These are phyloP conservation scores for Lactarius hatsudake DNA, from an alignment of 768 basidiomycete species.

Conservation along the genomic window DNA sequence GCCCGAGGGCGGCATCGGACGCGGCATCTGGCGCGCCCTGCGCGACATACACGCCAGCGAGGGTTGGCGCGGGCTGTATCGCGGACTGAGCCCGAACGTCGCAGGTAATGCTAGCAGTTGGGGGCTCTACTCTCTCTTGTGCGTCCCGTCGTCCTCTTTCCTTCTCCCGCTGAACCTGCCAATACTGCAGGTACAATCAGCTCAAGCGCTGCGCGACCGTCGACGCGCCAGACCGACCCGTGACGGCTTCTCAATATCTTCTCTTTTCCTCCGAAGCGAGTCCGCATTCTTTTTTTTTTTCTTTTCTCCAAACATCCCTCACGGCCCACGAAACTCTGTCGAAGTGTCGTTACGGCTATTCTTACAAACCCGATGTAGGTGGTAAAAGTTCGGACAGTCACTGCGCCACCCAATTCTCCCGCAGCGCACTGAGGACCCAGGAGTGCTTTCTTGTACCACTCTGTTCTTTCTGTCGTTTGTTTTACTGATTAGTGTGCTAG, in stretches of 20 bases:
- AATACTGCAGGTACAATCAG: conserved; percentile 77
- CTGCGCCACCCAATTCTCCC: too few relatives aligned
- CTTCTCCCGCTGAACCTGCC: not conserved
- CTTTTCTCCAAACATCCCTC: not conserved
- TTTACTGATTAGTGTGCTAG: conserved; percentile 34
- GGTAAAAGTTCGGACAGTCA: conserved; percentile 28
- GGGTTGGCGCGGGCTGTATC: conserved; percentile 85
- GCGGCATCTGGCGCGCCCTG: conserved; percentile 74
- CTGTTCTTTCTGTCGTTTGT: too few relatives aligned
- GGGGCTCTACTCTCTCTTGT: conserved; percentile 66
- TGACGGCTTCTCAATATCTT: conserved; percentile 79
- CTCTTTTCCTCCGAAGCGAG: conserved; percentile 94
- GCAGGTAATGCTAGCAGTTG: conserved; percentile 85
- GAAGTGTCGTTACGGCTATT: conserved; percentile 90
- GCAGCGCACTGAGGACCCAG: too few relatives aligned
- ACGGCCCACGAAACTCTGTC: not conserved
- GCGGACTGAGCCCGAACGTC: conserved; percentile 87
- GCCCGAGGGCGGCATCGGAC: conserved; percentile 58
- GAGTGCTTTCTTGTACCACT: too few relatives aligned
- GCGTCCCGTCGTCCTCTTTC: conserved; percentile 36
- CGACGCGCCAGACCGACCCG: conserved; percentile 58
- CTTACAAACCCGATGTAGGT: conserved; percentile 99
- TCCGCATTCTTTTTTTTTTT: conserved; percentile 47
- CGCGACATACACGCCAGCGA: conserved; percentile 67
- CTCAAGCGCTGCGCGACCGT: conserved; percentile 78